A percentile compares a stretch with the other conserved stretches of the same genome.
These are phyloP conservation scores for Paxillus rubicundulus DNA, from an alignment of 768 basidiomycete genomes.

Conservation along the genomic window DNA sequence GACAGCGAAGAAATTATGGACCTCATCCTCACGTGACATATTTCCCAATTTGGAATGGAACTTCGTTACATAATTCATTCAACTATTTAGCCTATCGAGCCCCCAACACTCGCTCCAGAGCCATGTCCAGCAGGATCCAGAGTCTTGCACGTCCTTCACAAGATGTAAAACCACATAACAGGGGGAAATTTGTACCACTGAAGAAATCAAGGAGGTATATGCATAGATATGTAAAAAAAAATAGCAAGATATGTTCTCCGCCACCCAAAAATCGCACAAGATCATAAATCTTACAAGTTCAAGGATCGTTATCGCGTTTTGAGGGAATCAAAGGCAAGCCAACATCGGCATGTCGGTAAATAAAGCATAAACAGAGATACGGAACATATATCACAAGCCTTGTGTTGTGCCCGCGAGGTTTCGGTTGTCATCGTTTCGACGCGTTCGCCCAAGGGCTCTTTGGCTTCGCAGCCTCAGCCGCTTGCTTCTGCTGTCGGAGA, in stretches of 20 bases:
- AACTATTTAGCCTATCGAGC: background rate
- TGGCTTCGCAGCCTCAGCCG: constrained; percentile 28
- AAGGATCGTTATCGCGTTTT: constrained; percentile 19
- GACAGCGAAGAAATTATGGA: background rate
- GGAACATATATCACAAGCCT: background rate
- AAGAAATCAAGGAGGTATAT: constrained; percentile 10
- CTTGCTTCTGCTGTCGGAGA: constrained; percentile 68
- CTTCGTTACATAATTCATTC: background rate
- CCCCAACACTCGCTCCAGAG: background rate
- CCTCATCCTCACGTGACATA: no score
- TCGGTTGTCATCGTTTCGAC: constrained; percentile 19
- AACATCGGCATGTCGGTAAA: constrained; percentile 12
- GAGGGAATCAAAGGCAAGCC: constrained; percentile 8
- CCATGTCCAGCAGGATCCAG: constrained; percentile 15
- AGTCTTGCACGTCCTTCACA: constrained; percentile 2
- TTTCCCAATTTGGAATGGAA: no score
- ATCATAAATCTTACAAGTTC: constrained; percentile 1
- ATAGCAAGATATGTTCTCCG: constrained; percentile 6
- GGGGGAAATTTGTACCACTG: constrained; percentile 1
- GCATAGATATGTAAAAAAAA: constrained; percentile 10
- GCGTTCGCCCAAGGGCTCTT: constrained; percentile 34
- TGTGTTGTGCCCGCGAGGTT: background rate
- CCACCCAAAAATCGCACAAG: constrained; percentile 19
- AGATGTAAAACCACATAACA: constrained; percentile 4
- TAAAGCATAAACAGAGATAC: constrained; percentile 15